phyloP scores from a whole-genome alignment of 768 basidiomycete genomes.

The Suillus brevipes region DNA sequence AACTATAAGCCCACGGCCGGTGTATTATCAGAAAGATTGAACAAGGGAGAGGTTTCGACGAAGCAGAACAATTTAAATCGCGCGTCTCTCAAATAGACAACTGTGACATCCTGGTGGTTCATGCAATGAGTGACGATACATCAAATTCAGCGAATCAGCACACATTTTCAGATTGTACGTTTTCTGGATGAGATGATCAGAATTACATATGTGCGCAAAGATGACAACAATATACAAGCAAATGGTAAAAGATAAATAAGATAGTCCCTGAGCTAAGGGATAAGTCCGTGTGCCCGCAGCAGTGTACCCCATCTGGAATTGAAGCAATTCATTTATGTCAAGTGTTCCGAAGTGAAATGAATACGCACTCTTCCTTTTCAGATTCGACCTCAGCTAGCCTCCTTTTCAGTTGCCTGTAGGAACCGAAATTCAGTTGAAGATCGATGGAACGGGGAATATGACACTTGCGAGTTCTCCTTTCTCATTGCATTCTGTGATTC shows the following conservation, averaged over 20 bases:
- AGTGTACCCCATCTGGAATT: constrained; percentile 63
- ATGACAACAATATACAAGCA: constrained; percentile 8
- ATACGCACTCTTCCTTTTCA: constrained; percentile 77
- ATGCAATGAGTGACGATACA: not conserved
- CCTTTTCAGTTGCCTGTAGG: constrained; percentile 63
- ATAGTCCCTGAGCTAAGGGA: constrained; percentile 31
- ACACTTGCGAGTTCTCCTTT: constrained; percentile 78
- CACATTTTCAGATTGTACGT: not conserved
- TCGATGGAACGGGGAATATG: not conserved
- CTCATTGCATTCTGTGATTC: constrained; percentile 70
- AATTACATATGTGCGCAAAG: not conserved
- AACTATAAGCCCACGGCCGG: not conserved
- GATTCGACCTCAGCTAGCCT: constrained; percentile 68
- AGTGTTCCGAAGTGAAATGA: constrained; percentile 1
- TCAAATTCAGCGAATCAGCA: not conserved
- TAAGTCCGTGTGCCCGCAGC: constrained; percentile 48
- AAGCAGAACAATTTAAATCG: not conserved
- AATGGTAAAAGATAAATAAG: constrained; percentile 5
- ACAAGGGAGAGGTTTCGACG: not conserved
- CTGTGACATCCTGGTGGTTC: not conserved
- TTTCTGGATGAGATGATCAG: not conserved
- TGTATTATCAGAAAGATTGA: not conserved
- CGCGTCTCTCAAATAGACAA: not conserved
- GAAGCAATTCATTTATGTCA: constrained; percentile 13
- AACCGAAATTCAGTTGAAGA: constrained; percentile 8